phyloP scores from a whole-genome alignment of 108 stramenopile genomes.

The Cyclotella sp. region DNA sequence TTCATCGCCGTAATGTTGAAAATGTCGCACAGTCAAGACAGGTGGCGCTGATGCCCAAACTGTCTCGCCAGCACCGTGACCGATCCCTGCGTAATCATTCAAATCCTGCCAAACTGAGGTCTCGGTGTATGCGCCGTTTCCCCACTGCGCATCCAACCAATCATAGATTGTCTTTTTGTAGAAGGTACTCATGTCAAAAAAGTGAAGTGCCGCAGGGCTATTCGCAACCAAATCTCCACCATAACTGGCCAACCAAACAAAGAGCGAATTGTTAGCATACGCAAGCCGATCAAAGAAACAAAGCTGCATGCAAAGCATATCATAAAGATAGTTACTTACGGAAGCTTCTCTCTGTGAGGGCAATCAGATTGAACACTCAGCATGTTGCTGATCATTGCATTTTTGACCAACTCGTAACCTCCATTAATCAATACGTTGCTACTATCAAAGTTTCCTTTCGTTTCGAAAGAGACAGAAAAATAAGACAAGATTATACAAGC shows the following conservation, averaged over 20 bases:
- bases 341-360: constrained; percentile 58
- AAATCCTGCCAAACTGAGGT: constrained; percentile 47
- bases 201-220: constrained; percentile 38
- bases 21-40: constrained; percentile 42
- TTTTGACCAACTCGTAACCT: constrained; percentile 42
- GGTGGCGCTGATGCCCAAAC: constrained; percentile 49
- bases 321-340: background rate
- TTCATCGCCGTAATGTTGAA: constrained; percentile 39
- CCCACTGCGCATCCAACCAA: constrained; percentile 51
- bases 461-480: background rate
- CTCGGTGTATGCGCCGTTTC: constrained; percentile 52
- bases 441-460: constrained; percentile 37
- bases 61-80: constrained; percentile 41
- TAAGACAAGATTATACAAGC: background rate
- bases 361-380: constrained; percentile 60
- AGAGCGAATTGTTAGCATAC: background rate
- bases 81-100: constrained; percentile 45
- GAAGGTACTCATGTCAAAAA: constrained; percentile 56
- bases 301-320: no score
- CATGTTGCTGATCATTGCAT: constrained; percentile 48
- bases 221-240: constrained; percentile 50
- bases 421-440: constrained; percentile 38
- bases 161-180: constrained; percentile 55
- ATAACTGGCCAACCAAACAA: constrained; percentile 13
- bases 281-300: no score